Evolutionary conservation across 192 early-diverging fungal genomes (phyloP), one percentile per base, ranked within the genome.

Genomic region (Entomortierella chlamydospora): DNA sequence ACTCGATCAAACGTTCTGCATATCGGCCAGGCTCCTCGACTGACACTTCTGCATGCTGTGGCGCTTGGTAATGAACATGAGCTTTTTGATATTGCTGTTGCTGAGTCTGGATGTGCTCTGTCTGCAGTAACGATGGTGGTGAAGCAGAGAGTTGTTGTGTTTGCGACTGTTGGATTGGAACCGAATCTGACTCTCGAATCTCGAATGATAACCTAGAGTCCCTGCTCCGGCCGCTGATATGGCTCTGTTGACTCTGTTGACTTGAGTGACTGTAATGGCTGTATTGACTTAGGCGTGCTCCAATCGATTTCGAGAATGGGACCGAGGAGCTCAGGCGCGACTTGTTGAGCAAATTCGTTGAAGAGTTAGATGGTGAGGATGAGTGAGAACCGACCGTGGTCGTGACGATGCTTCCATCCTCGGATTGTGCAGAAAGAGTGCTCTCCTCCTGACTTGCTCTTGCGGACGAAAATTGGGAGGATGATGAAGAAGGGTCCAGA

Each of bases 21-120:
- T 79, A 79, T 9, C 76, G 61, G 10, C 61, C 68, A 11, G 76
- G 76, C n/a, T 79, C 76, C 37, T 79, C 76, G 1, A 79, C 76
- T 6, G 76, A 79, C 8, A 79, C 68, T 34, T 79, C 76, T 0
- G 68, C 67, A 53, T 69, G 53, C 39, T 79, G 74, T 0, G 68
- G 43, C 4, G 54, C 33, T 15, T 47, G 65, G 22, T 55, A 61
- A n/a, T 39, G 61, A 9, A 20, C 47, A 22, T 65, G 26, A 23
- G 29, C 4, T 60, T 25, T 28, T 42, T 57, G 64, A 11, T 52
- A 4, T 20, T 53, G 57, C 3, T 65, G 57, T 4, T 51, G 41
- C 42, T 56, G 64, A 10, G 43, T 29, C 1, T 47, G 42, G 1
- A 59, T 34, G 2, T 30, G 25, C 1, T 26, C 52, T n/a, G 64